phyloP scores from a whole-genome alignment of 345 rosid species.

The Lenwebbia sp. region DNA sequence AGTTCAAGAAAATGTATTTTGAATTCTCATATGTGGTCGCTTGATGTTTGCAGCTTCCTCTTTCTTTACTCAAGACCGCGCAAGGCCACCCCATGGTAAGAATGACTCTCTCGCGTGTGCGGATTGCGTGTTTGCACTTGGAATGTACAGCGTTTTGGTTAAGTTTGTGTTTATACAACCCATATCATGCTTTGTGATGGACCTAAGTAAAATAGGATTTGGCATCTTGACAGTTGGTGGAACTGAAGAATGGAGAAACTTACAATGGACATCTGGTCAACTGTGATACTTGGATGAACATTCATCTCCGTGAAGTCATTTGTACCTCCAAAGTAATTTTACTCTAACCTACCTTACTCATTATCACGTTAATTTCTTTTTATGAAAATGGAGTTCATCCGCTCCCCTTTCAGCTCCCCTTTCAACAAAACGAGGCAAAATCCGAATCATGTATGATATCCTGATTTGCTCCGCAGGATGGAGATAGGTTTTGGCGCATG shows the following conservation, averaged over 20 bases:
- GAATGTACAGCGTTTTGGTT: background rate
- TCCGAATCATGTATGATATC: background rate
- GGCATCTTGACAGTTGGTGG: slow-evolving; percentile 51
- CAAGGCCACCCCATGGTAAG: slow-evolving; percentile 85
- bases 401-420: background rate
- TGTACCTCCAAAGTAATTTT: slow-evolving; percentile 80
- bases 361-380: background rate
- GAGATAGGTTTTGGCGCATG: slow-evolving; percentile 99
- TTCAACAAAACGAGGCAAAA: background rate
- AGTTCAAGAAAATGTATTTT: background rate
- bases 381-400: background rate
- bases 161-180: slow-evolving; percentile 9
- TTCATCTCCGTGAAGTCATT: slow-evolving; percentile 97
- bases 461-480: slow-evolving; percentile 48
- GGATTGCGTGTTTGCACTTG: background rate
- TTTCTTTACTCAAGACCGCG: slow-evolving; percentile 68
- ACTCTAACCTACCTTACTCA: background rate
- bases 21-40: background rate
- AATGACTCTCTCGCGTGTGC: background rate
- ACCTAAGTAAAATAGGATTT: background rate
- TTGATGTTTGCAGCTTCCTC: slow-evolving; percentile 50
- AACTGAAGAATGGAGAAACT: slow-evolving; percentile 95
- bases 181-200: background rate
- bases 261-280: slow-evolving; percentile 96
- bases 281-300: slow-evolving; percentile 98